Percentiles rank a stretch among this genome's conserved stretches.
Conservation (phyloP, 2,329 filamentous ascomycete genomes). For the Monilinia laxa region DNA sequence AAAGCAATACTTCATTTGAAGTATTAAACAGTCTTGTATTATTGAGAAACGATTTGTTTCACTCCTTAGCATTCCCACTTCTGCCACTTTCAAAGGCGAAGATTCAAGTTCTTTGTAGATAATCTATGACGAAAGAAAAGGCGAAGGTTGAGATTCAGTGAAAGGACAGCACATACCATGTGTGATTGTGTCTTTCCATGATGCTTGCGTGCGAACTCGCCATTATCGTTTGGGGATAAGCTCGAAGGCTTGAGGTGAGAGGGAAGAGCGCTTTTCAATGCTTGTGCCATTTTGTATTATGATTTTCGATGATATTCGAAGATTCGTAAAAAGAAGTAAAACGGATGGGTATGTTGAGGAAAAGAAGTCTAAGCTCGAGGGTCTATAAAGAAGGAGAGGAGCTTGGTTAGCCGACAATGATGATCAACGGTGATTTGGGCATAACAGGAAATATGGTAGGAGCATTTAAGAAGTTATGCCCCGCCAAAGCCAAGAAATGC, state of each 20-base stretch:
- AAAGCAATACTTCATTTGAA: not conserved
- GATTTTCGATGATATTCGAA: slow-evolving; percentile 8
- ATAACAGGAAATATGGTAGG: not conserved
- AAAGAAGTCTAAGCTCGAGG: slow-evolving; percentile 9
- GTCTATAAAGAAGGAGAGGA: slow-evolving; percentile 10
- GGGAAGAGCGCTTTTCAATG: slow-evolving; percentile 73
- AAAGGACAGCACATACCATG: slow-evolving; percentile 62
- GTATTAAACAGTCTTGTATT: not conserved
- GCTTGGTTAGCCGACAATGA: slow-evolving; percentile 17
- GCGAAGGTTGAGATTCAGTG: not conserved
- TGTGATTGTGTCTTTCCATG: slow-evolving; percentile 85
- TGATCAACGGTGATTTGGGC: slow-evolving; percentile 16
- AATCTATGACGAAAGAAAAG: not conserved
- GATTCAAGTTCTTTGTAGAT: not conserved
- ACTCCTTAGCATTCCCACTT: not conserved
- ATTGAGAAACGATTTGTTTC: not conserved
- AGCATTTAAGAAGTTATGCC: not conserved
- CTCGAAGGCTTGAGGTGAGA: slow-evolving; percentile 67
- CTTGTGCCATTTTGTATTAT: slow-evolving; percentile 59
- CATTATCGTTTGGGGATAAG: slow-evolving; percentile 43
- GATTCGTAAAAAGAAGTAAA: slow-evolving; percentile 10
- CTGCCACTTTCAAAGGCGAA: not conserved
- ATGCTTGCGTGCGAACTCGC: slow-evolving; percentile 61
- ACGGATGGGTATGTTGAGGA: slow-evolving; percentile 10
- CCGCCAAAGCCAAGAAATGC: slow-evolving; percentile 13